Evolutionary conservation across 768 basidiomycete species (phyloP).

Genomic region (Auricularia sp.): DNA sequence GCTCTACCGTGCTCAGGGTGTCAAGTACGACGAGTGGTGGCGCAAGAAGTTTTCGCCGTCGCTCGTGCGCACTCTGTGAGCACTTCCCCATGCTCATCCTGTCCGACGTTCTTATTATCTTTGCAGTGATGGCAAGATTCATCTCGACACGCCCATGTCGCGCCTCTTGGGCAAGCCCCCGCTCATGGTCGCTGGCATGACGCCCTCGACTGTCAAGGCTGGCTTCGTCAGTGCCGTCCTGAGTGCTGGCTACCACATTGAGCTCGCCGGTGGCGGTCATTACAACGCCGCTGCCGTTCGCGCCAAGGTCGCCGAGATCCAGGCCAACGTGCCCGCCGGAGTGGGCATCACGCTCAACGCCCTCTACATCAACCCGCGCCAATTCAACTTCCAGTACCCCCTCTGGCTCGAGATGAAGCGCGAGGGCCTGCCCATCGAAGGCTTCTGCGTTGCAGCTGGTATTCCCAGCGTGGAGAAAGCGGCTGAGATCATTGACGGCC

Average conservation of each 20-base stretch:
- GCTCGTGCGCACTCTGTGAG: conserved; percentile 43
- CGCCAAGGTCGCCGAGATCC: conserved; percentile 86
- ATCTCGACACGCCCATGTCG: conserved; percentile 94
- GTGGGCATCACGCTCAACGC: conserved; percentile 91
- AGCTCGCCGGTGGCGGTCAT: conserved; percentile 96
- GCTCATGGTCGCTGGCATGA: conserved; percentile 99
- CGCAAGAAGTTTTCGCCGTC: conserved; percentile 76
- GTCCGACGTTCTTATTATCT: conserved; percentile 2
- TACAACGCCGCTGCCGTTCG: conserved; percentile 87
- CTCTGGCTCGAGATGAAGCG: conserved; percentile 96
- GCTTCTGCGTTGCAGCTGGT: conserved; percentile 98
- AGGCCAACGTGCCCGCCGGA: conserved; percentile 71
- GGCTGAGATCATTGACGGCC: conserved; percentile 83
- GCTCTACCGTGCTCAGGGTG: conserved; percentile 54
- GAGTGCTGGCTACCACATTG: conserved; percentile 90
- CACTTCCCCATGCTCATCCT: background rate
- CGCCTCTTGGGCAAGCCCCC: conserved; percentile 93
- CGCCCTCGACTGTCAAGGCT: conserved; percentile 89
- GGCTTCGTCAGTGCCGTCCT: conserved; percentile 92
- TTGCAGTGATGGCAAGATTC: conserved; percentile 78
- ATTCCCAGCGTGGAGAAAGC: conserved; percentile 97
- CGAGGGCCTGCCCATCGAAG: conserved; percentile 92
- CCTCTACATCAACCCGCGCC: conserved; percentile 95
- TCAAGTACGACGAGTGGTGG: conserved; percentile 86
- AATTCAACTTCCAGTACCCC: conserved; percentile 94